A percentile compares a stretch with the other conserved stretches of the same genome.
Evolutionary conservation across 2,329 filamentous ascomycete genomes (phyloP).

Genomic region (Colletotrichum spinosum): DNA sequence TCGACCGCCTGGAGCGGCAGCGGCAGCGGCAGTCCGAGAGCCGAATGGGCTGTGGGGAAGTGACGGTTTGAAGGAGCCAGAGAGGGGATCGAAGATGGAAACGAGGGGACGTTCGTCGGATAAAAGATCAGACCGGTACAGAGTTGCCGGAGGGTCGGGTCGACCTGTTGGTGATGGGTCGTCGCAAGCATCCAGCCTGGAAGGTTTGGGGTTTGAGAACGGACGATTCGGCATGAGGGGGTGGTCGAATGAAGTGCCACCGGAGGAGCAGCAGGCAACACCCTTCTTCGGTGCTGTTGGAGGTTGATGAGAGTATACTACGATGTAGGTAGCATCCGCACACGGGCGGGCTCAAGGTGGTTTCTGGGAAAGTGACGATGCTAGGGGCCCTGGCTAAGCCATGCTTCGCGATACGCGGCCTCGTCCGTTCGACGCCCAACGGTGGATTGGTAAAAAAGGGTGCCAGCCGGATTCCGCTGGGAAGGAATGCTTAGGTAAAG

Average conservation of each 20-base stretch:
- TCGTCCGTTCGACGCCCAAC: neutral
- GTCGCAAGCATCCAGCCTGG: neutral
- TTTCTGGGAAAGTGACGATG: slow-evolving; percentile 5
- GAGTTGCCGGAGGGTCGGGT: slow-evolving; percentile 20
- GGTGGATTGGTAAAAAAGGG: neutral
- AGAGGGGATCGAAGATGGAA: neutral
- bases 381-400: slow-evolving; percentile 2
- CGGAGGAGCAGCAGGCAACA: neutral
- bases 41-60: slow-evolving; percentile 6
- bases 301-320: slow-evolving; percentile 18
- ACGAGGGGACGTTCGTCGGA: slow-evolving; percentile 26
- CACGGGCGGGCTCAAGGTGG: neutral
- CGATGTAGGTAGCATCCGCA: neutral
- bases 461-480: neutral
- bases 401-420: slow-evolving; percentile 11
- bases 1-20: neutral
- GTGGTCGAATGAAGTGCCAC: too few relatives aligned
- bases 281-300: slow-evolving; percentile 21
- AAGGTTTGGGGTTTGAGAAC: neutral
- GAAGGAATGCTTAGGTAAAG: slow-evolving; percentile 5
- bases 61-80: neutral
- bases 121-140: slow-evolving; percentile 20
- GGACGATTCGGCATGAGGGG: slow-evolving; percentile 4
- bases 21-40: slow-evolving; percentile 9
- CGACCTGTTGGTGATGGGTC: slow-evolving; percentile 10